Evolutionary conservation across 2,329 filamentous ascomycete genomes (phyloP).

Genomic region (Aspergillus sp.): DNA sequence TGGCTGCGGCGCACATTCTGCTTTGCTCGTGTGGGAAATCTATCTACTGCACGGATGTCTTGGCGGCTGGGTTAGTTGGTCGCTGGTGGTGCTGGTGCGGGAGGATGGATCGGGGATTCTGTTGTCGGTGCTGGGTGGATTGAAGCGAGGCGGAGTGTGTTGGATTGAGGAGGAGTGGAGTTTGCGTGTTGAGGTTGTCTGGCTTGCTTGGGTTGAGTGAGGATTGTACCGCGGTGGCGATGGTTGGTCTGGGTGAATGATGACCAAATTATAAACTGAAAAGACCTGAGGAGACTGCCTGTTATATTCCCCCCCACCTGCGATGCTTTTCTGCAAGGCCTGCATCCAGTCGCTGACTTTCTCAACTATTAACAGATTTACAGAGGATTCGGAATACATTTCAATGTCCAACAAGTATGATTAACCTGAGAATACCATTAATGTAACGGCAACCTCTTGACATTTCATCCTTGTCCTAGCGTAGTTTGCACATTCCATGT

Average conservation of each 20-base stretch:
- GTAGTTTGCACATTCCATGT: background rate
- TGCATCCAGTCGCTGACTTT: background rate
- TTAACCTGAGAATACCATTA: background rate
- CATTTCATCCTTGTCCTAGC: background rate
- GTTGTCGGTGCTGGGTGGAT: background rate
- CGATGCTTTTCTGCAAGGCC: background rate
- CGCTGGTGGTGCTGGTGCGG: background rate
- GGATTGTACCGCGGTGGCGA: conserved; percentile 36
- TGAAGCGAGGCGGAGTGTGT: conserved; percentile 6
- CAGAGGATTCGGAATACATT: background rate
- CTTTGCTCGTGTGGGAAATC: conserved; percentile 1
- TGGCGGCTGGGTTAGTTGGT: background rate
- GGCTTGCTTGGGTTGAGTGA: conserved; percentile 18
- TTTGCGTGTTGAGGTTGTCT: conserved; percentile 18
- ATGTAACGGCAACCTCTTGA: background rate
- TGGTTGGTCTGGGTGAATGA: conserved; percentile 40
- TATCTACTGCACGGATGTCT: conserved; percentile 13
- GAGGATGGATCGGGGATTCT: conserved; percentile 12
- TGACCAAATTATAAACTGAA: conserved; percentile 47
- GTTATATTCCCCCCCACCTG: too few species aligned
- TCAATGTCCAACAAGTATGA: conserved; percentile 6
- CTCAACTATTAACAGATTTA: background rate
- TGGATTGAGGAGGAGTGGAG: conserved; percentile 4
- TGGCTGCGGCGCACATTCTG: conserved; percentile 46
- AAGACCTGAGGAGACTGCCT: conserved; percentile 51